Conservation (phyloP, 192 early-diverging fungal species). For the Coemansia umbellata region DNA sequence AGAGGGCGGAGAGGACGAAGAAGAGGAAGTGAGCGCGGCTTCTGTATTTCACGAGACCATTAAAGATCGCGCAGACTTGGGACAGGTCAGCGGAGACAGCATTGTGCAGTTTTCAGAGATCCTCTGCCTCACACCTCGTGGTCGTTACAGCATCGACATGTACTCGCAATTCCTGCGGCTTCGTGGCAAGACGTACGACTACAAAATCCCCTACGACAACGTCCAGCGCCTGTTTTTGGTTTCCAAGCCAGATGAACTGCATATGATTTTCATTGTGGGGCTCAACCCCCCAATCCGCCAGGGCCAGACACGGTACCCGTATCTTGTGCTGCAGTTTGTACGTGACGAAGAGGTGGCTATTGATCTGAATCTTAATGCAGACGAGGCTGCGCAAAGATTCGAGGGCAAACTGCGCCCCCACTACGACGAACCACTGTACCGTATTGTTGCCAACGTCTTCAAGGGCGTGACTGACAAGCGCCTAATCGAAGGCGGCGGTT, state of each 20-base stretch:
- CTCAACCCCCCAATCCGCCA: conserved; percentile 94
- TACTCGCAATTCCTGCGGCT: conserved; percentile 86
- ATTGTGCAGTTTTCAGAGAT: conserved; percentile 87
- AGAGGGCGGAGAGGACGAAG: conserved; percentile 43
- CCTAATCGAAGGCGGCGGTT: conserved; percentile 64
- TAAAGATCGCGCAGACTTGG: conserved; percentile 86
- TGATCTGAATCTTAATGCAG: conserved; percentile 78
- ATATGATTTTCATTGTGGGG: conserved; percentile 91
- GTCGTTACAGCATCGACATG: conserved; percentile 94
- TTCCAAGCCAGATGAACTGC: conserved; percentile 89
- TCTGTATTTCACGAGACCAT: conserved; percentile 88
- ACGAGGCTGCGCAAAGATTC: conserved; percentile 64
- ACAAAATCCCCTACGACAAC: conserved; percentile 86
- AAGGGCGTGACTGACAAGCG: conserved; percentile 75
- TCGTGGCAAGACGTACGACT: conserved; percentile 97
- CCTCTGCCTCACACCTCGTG: conserved; percentile 87
- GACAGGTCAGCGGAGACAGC: conserved; percentile 79
- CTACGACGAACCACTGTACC: conserved; percentile 84
- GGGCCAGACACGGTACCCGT: conserved; percentile 93
- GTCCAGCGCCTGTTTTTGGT: conserved; percentile 84
- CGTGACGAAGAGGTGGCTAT: conserved; percentile 86
- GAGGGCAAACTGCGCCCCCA: conserved; percentile 70
- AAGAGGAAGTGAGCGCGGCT: conserved; percentile 60
- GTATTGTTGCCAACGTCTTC: conserved; percentile 84
- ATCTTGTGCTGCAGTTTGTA: conserved; percentile 94